Evolutionary conservation across 257 asterid genomes (phyloP).

Genomic region (Nicotiana paniculata): DNA sequence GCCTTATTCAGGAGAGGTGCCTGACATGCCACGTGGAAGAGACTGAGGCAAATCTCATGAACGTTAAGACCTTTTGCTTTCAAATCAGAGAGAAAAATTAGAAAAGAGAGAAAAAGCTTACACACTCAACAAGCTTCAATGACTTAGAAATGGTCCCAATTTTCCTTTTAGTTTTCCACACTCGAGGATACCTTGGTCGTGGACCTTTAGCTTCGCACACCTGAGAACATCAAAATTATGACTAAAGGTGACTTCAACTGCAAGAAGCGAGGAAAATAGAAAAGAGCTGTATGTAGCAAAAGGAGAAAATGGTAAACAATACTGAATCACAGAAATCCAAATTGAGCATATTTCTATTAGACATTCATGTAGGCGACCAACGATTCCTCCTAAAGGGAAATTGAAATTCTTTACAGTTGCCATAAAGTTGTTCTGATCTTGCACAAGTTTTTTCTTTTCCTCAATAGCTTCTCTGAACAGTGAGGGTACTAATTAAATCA

Average conservation of each 20-base stretch:
- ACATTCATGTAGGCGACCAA: background rate
- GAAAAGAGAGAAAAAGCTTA: slow-evolving; percentile 29
- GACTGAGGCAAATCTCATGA: background rate
- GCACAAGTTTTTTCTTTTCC: background rate
- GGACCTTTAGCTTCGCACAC: slow-evolving; percentile 90
- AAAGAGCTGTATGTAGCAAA: background rate
- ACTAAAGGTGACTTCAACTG: background rate
- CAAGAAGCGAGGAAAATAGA: background rate
- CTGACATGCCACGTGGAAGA: background rate
- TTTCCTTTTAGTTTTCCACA: slow-evolving; percentile 70
- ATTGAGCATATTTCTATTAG: background rate
- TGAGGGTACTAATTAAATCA: background rate
- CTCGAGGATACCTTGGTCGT: slow-evolving; percentile 88
- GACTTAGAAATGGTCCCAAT: slow-evolving; percentile 88
- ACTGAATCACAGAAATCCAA: background rate
- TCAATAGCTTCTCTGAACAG: background rate
- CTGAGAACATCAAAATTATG: slow-evolving; percentile 28
- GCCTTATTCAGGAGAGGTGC: background rate
- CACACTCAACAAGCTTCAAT: slow-evolving; percentile 73
- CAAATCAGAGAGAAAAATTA: background rate
- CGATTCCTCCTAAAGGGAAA: background rate
- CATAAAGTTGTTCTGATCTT: background rate
- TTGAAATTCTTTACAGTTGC: background rate
- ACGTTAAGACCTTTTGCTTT: too few species aligned
- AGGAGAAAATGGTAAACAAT: background rate